Evolutionary conservation across 495 filamentous ascomycete species (phyloP).

Genomic region (Tricharina praecox): DNA sequence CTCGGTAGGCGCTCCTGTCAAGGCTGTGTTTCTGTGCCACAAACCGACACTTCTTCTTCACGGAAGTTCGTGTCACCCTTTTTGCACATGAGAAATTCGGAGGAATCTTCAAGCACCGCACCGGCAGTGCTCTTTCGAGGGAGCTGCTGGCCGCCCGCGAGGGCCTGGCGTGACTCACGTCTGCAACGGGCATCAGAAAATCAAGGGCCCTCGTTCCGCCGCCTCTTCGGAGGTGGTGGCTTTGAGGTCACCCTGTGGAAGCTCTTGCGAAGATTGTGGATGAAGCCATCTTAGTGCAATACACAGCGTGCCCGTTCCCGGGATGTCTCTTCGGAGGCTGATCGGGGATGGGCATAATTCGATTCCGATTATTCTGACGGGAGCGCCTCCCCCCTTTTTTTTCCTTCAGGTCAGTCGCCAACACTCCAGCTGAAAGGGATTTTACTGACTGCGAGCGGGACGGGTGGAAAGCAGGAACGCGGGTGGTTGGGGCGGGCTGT

Average conservation of each 20-base stretch:
- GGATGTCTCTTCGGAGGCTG: slow-evolving; percentile 25
- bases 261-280: slow-evolving; percentile 88
- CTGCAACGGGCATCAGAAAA: slow-evolving; percentile 99
- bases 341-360: slow-evolving; percentile 67
- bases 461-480: background rate
- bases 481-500: background rate
- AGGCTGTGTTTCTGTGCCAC: slow-evolving; percentile 99
- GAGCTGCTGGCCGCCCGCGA: slow-evolving; percentile 57
- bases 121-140: too few relatives aligned
- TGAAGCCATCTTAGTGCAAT: slow-evolving; percentile 92
- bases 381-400: slow-evolving; percentile 52
- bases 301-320: slow-evolving; percentile 86
- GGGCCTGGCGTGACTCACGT: slow-evolving; percentile 86
- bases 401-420: slow-evolving; percentile 41
- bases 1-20: slow-evolving; percentile 75
- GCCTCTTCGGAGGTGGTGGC: too few relatives aligned
- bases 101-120: slow-evolving; percentile 72
- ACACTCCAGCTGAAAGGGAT: slow-evolving; percentile 2
- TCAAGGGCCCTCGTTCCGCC: slow-evolving; percentile 34
- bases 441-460: slow-evolving; percentile 4
- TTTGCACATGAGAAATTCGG: slow-evolving; percentile 99
- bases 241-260: slow-evolving; percentile 35
- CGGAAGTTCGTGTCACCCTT: slow-evolving; percentile 26
- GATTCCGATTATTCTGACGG: slow-evolving; percentile 96
- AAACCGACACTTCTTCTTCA: slow-evolving; percentile 45